A percentile compares a stretch with the other conserved stretches of the same genome.
These are phyloP conservation scores for Russula dissimulans DNA, from an alignment of 768 basidiomycete species.

Conservation along the genomic window DNA sequence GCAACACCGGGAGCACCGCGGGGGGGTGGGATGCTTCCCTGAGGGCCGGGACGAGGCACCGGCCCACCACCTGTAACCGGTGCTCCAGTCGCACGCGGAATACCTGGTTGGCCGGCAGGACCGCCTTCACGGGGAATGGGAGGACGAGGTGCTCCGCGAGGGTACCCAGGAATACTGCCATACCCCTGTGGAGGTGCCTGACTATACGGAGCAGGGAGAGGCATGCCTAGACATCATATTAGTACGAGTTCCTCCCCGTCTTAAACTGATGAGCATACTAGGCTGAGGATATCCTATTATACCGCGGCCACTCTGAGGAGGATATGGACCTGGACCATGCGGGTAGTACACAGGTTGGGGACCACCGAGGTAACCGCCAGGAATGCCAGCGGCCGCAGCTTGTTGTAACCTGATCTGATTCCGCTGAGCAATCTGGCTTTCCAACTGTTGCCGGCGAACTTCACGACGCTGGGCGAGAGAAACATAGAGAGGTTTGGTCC, in stretches of 20 bases:
- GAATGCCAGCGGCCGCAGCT: slow-evolving; percentile 79
- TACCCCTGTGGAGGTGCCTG: slow-evolving; percentile 69
- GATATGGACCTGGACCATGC: slow-evolving; percentile 67
- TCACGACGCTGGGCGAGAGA: slow-evolving; percentile 98
- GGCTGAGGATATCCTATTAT: slow-evolving; percentile 78
- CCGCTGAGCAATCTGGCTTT: slow-evolving; percentile 97
- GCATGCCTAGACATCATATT: slow-evolving; percentile 65
- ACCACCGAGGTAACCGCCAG: slow-evolving; percentile 72
- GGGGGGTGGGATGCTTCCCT: slow-evolving; percentile 37
- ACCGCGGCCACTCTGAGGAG: slow-evolving; percentile 65
- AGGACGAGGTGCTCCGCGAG: slow-evolving; percentile 51
- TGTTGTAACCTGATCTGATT: slow-evolving; percentile 96
- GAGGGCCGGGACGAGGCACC: slow-evolving; percentile 57
- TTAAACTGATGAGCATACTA: slow-evolving; percentile 40
- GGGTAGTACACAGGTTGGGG: slow-evolving; percentile 70
- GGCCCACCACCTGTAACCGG: slow-evolving; percentile 35
- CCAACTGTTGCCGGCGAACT: slow-evolving; percentile 94
- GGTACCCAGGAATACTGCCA: slow-evolving; percentile 58
- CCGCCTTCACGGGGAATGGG: slow-evolving; percentile 61
- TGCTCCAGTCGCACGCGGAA: slow-evolving; percentile 58
- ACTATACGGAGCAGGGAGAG: slow-evolving; percentile 62
- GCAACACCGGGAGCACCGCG: slow-evolving; percentile 38
- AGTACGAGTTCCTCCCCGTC: slow-evolving; percentile 28
- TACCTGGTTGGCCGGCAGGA: slow-evolving; percentile 36
- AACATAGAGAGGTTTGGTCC: slow-evolving; percentile 96